Conservation (phyloP, 306 rosid genomes). For the Gastrolobium villosum region DNA sequence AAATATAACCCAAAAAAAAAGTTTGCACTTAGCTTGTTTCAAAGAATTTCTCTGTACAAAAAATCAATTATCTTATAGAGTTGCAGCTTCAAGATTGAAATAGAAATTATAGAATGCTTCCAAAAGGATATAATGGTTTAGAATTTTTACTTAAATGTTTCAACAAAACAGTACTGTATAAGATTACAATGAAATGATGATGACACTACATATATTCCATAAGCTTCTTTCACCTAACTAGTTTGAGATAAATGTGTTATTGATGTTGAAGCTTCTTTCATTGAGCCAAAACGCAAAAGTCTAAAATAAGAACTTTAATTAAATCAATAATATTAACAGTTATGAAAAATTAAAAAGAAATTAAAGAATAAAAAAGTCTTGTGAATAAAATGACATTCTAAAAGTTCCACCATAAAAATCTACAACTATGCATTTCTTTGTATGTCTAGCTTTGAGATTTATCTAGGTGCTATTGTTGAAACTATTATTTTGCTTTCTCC, state of each 20-base stretch:
- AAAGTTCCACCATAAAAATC: slow-evolving; percentile 3
- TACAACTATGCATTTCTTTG: slow-evolving; percentile 1
- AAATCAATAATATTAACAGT: background rate
- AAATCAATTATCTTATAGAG: background rate
- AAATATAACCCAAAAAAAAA: background rate
- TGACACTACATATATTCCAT: background rate
- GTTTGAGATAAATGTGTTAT: no score
- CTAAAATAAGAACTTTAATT: background rate
- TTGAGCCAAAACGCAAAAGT: background rate
- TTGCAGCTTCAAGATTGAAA: slow-evolving; percentile 6
- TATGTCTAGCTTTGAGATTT: background rate
- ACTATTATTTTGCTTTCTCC: background rate
- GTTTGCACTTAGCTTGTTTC: background rate
- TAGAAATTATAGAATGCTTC: background rate
- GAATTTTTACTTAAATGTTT: background rate
- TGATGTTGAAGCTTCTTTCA: background rate
- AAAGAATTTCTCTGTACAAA: background rate
- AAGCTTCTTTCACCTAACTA: background rate
- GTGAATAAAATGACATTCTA: background rate
- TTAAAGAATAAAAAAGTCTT: background rate
- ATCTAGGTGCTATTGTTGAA: slow-evolving; percentile 6
- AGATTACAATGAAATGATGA: background rate
- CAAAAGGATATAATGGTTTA: background rate
- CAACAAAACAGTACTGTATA: background rate
- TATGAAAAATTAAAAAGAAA: background rate